Conservation (phyloP, 345 rosid species). For the Rhizophora mangle region DNA sequence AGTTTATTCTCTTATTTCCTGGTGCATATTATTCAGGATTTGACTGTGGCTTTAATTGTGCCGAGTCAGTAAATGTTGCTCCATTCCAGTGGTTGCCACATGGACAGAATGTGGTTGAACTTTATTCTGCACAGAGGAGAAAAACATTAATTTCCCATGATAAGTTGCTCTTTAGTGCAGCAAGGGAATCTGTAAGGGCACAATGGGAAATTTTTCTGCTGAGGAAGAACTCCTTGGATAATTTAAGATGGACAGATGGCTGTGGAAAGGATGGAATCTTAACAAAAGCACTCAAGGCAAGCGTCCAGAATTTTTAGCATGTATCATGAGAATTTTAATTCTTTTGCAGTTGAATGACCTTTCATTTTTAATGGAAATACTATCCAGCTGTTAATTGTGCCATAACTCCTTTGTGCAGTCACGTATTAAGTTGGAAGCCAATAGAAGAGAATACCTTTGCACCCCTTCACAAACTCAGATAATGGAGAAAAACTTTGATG, state of each 20-base stretch:
- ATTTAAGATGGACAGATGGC: slow-evolving; percentile 44
- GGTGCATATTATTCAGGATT: slow-evolving; percentile 59
- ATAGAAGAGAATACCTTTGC: slow-evolving; percentile 48
- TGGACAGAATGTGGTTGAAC: slow-evolving; percentile 53
- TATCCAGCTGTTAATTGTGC: too few species aligned
- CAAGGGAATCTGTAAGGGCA: slow-evolving; percentile 54
- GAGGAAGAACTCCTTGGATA: slow-evolving; percentile 37
- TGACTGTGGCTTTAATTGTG: slow-evolving; percentile 68
- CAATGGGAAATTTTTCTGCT: slow-evolving; percentile 44
- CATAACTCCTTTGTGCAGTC: slow-evolving; percentile 34
- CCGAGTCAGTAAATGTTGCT: slow-evolving; percentile 63
- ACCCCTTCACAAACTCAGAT: slow-evolving; percentile 31
- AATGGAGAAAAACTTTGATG: slow-evolving; percentile 46
- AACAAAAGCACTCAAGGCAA: slow-evolving; percentile 55
- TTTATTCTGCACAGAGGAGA: slow-evolving; percentile 43
- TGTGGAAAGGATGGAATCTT: slow-evolving; percentile 57
- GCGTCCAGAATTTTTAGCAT: neutral
- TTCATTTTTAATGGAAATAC: too few species aligned
- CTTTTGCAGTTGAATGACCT: neutral
- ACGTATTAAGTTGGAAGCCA: slow-evolving; percentile 46
- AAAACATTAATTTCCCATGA: slow-evolving; percentile 58
- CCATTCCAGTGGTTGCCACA: slow-evolving; percentile 70
- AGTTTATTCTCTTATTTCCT: slow-evolving; percentile 63
- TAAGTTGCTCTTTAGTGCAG: slow-evolving; percentile 58
- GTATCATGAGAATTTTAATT: neutral